A percentile compares a stretch with the other conserved stretches of the same genome.
Evolutionary conservation across 495 filamentous ascomycete genomes (phyloP).

Genomic region (Aspergillus funiculosus): DNA sequence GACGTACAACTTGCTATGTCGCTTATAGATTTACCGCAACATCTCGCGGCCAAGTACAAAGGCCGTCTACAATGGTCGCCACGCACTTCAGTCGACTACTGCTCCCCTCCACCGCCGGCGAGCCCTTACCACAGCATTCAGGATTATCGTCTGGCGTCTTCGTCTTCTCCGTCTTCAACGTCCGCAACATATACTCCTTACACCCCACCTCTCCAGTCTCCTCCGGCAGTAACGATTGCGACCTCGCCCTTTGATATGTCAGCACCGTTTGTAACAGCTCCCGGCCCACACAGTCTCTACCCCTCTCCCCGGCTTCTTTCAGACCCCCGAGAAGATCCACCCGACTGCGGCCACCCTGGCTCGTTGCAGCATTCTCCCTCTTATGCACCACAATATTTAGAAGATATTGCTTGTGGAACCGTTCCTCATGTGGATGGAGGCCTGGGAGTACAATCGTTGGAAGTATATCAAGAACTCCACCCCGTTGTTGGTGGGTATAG

Average conservation of each 20-base stretch:
- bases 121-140: slow-evolving; percentile 35
- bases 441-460: slow-evolving; percentile 28
- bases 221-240: slow-evolving; percentile 35
- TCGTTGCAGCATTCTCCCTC: slow-evolving; percentile 29
- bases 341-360: slow-evolving; percentile 27
- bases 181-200: slow-evolving; percentile 39
- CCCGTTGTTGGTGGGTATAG: slow-evolving; percentile 27
- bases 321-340: slow-evolving; percentile 31
- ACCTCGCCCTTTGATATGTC: slow-evolving; percentile 33
- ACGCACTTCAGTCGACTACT: slow-evolving; percentile 35
- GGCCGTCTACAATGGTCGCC: slow-evolving; percentile 35
- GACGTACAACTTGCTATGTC: slow-evolving; percentile 31
- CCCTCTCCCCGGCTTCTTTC: slow-evolving; percentile 35
- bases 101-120: slow-evolving; percentile 34
- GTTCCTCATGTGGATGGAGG: slow-evolving; percentile 25
- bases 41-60: slow-evolving; percentile 34
- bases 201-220: slow-evolving; percentile 39
- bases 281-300: slow-evolving; percentile 30
- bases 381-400: slow-evolving; percentile 32
- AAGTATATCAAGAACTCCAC: slow-evolving; percentile 31
- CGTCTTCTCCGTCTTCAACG: slow-evolving; percentile 36
- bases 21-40: slow-evolving; percentile 38
- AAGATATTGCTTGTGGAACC: slow-evolving; percentile 27
- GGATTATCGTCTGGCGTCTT: slow-evolving; percentile 32
- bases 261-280: slow-evolving; percentile 32